A percentile compares a stretch with the other conserved stretches of the same genome.
Conservation (phyloP, 1,139 yeast genomes). For the Yamadazyma atlantica region DNA sequence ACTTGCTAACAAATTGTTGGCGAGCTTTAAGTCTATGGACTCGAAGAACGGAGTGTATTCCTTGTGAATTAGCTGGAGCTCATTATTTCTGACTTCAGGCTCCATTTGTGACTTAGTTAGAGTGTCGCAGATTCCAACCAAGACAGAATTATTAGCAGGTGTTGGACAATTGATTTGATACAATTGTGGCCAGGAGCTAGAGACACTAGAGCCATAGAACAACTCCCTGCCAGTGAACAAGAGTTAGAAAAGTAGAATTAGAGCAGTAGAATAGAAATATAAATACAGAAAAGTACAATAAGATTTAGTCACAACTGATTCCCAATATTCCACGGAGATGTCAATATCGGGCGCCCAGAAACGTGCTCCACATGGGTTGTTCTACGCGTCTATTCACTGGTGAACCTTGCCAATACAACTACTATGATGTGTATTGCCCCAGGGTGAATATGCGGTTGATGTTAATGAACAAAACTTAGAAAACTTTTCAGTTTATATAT, state of each 20-base stretch:
- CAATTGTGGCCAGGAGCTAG: not conserved
- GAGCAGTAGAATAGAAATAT: not conserved
- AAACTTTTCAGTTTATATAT: conserved; percentile 6
- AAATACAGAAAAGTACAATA: not conserved
- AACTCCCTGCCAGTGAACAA: not conserved
- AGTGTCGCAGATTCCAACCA: not conserved
- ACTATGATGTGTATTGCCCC: conserved; percentile 7
- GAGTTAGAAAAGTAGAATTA: too few species aligned
- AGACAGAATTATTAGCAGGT: too few species aligned
- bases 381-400: conserved; percentile 43
- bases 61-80: conserved; percentile 22
- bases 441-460: conserved; percentile 51
- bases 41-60: conserved; percentile 33
- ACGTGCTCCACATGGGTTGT: conserved; percentile 47
- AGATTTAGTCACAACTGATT: conserved; percentile 55
- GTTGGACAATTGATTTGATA: too few species aligned
- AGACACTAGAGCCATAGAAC: not conserved
- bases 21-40: conserved; percentile 17
- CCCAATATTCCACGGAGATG: conserved; percentile 49
- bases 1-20: conserved; percentile 3
- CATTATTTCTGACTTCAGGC: conserved; percentile 18
- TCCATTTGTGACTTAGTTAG: conserved; percentile 16
- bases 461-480: conserved; percentile 24
- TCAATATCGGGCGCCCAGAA: conserved; percentile 61
- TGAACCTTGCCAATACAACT: conserved; percentile 20